phyloP scores from a whole-genome alignment of 108 stramenopile species.

The Discostella stelligeroides region DNA sequence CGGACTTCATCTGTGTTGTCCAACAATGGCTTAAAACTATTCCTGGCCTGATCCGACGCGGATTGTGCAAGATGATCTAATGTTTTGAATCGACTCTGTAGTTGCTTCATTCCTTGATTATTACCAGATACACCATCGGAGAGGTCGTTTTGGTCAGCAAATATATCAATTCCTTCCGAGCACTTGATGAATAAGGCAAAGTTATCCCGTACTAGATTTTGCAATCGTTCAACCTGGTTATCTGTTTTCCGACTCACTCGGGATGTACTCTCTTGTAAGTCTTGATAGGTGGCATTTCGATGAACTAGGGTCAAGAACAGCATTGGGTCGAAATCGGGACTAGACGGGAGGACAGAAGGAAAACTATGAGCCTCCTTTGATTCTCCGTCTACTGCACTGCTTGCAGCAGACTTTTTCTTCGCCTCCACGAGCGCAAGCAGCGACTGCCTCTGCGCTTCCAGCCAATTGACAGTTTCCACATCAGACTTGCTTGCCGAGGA shows the following conservation, averaged over 20 bases:
- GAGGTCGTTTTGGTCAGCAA: constrained; percentile 36
- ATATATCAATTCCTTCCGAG: constrained; percentile 88
- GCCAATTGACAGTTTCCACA: constrained; percentile 58
- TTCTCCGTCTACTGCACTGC: constrained; percentile 14
- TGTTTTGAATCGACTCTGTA: constrained; percentile 66
- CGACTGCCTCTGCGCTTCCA: constrained; percentile 73
- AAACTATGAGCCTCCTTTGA: constrained; percentile 15
- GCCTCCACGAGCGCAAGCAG: constrained; percentile 65
- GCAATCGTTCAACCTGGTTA: constrained; percentile 80
- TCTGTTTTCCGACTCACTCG: constrained; percentile 84
- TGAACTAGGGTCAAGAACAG: constrained; percentile 88
- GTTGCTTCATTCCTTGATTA: constrained; percentile 47
- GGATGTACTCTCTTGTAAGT: constrained; percentile 69
- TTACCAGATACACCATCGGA: no score
- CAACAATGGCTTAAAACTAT: constrained; percentile 85
- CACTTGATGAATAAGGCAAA: constrained; percentile 88
- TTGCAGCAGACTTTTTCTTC: constrained; percentile 17
- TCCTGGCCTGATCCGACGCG: constrained; percentile 77
- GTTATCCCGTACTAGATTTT: constrained; percentile 87
- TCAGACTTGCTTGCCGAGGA: constrained; percentile 44
- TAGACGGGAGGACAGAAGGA: constrained; percentile 72
- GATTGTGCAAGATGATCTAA: constrained; percentile 77
- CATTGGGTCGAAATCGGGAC: constrained; percentile 83
- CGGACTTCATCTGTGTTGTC: constrained; percentile 91
- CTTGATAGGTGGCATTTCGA: constrained; percentile 71